phyloP scores from a whole-genome alignment of 2,329 filamentous ascomycete genomes.

The Fusarium acutatum region DNA sequence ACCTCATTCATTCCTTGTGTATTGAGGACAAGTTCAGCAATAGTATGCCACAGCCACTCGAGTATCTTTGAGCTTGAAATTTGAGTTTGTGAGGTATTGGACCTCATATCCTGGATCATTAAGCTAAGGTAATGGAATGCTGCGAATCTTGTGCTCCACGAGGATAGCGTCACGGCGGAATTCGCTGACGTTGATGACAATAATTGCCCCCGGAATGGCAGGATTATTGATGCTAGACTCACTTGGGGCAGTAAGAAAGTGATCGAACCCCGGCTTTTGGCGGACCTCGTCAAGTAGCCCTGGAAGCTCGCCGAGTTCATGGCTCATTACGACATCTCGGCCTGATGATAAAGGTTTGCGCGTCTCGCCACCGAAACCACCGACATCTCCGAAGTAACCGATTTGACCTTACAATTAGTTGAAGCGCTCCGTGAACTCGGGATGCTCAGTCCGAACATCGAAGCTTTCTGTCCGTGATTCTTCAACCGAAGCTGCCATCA shows the following conservation, averaged over 20 bases:
- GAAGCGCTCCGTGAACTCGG: background rate
- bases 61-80: background rate
- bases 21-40: background rate
- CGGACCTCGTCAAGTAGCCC: background rate
- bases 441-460: background rate
- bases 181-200: background rate
- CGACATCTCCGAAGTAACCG: background rate
- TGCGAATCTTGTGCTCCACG: background rate
- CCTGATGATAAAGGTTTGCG: background rate
- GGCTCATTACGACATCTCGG: accelerated
- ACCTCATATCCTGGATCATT: background rate
- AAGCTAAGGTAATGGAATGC: background rate
- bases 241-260: background rate
- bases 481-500: background rate
- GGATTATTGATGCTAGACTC: background rate
- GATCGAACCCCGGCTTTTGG: background rate
- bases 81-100: background rate
- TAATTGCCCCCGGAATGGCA: background rate
- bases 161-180: background rate
- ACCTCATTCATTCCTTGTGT: background rate
- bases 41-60: background rate
- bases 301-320: background rate
- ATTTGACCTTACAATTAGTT: too few species aligned
- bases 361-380: too few species aligned
- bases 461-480: background rate